A percentile compares a stretch with the other conserved stretches of the same genome.
Conservation (phyloP, 2,329 filamentous ascomycete species). For the Aphanocladium album region DNA sequence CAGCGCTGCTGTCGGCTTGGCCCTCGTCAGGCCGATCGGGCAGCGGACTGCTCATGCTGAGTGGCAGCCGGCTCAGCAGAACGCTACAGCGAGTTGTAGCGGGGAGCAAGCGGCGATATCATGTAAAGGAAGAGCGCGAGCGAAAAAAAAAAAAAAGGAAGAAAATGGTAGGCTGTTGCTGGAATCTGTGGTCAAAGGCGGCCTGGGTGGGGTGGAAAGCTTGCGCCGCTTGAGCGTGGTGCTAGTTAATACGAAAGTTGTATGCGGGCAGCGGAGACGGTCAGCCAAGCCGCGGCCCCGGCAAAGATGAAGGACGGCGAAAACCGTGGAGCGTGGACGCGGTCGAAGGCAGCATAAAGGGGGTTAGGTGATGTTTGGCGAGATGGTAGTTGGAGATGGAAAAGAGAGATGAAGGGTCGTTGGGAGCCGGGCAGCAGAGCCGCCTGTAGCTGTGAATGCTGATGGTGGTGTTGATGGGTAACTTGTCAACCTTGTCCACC, state of each 20-base stretch:
- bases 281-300: neutral
- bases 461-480: neutral
- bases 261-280: neutral
- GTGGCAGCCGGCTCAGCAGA: neutral
- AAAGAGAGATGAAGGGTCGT: neutral
- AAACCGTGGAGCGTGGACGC: neutral
- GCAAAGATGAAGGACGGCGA: neutral
- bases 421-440: neutral
- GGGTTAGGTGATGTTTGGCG: neutral
- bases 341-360: neutral
- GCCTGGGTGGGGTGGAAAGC: conserved; percentile 1
- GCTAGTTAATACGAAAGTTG: neutral
- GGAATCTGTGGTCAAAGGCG: neutral
- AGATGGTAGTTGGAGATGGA: neutral
- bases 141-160: neutral
- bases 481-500: neutral
- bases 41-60: conserved; percentile 7
- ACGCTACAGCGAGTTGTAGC: conserved; percentile 6
- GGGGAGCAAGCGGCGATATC: neutral
- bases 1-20: neutral
- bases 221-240: neutral
- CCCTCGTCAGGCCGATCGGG: conserved; percentile 1
- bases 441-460: neutral
- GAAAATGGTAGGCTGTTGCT: neutral
- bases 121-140: neutral